Percentiles rank a stretch among this genome's conserved stretches.
phyloP scores from a whole-genome alignment of 257 asterid species.

The Penstemon eatonii region DNA sequence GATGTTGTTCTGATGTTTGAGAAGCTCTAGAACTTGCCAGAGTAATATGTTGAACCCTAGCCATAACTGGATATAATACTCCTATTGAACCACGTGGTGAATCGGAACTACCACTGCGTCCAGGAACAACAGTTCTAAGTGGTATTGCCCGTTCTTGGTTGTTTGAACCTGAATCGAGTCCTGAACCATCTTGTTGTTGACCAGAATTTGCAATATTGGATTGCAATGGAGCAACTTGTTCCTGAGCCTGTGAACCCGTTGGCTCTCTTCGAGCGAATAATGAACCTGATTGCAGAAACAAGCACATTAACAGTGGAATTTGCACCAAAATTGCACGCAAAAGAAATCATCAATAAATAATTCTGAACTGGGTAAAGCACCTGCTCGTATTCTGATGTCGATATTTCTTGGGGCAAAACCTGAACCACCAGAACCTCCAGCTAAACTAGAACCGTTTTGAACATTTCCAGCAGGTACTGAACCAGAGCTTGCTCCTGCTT shows the following conservation, averaged over 20 bases:
- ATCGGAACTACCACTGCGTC: slow-evolving; percentile 52
- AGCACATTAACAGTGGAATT: neutral
- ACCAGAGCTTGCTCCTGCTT: slow-evolving; percentile 61
- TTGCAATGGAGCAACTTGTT: slow-evolving; percentile 50
- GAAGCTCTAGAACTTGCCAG: slow-evolving; percentile 47
- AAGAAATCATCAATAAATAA: slow-evolving; percentile 2
- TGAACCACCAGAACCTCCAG: slow-evolving; percentile 43
- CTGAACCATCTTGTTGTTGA: slow-evolving; percentile 46
- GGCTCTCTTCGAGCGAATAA: slow-evolving; percentile 73
- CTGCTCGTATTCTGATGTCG: slow-evolving; percentile 96
- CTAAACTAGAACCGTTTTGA: slow-evolving; percentile 48
- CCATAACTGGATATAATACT: slow-evolving; percentile 70
- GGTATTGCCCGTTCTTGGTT: slow-evolving; percentile 58
- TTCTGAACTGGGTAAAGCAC: slow-evolving; percentile 32
- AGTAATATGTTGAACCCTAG: slow-evolving; percentile 64
- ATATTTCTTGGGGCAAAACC: slow-evolving; percentile 82
- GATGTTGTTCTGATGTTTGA: slow-evolving; percentile 51
- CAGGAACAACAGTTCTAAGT: slow-evolving; percentile 55
- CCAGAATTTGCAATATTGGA: slow-evolving; percentile 41
- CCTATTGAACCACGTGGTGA: slow-evolving; percentile 72
- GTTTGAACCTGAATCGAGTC: slow-evolving; percentile 41
- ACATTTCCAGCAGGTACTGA: slow-evolving; percentile 49
- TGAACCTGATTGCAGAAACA: slow-evolving; percentile 48
- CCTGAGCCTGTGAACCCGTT: slow-evolving; percentile 51
- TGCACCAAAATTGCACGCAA: neutral